Evolutionary conservation across 2,329 filamentous ascomycete genomes (phyloP).

Genomic region (Camillea tinctor): DNA sequence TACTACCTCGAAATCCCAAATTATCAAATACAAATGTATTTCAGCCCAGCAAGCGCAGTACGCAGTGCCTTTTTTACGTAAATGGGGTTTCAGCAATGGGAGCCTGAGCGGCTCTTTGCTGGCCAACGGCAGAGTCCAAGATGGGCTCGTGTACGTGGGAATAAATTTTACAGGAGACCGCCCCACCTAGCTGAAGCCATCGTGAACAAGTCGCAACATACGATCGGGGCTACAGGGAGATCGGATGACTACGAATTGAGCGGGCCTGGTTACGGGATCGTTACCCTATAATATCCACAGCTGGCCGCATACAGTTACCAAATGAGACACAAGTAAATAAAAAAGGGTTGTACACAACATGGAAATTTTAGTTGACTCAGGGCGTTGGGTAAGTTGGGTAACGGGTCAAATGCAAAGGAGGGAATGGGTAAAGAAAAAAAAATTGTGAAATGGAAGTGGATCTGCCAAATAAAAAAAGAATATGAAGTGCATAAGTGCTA

Average conservation of each 20-base stretch:
- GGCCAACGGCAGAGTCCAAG: neutral
- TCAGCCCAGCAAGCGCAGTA: too few relatives aligned
- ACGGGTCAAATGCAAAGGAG: too few relatives aligned
- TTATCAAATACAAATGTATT: too few relatives aligned
- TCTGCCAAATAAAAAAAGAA: too few relatives aligned
- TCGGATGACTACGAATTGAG: conserved; percentile 10
- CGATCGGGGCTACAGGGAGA: conserved; percentile 5
- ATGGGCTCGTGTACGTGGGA: conserved; percentile 1
- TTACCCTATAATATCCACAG: conserved; percentile 33
- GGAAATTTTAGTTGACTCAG: too few relatives aligned
- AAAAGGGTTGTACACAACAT: too few relatives aligned
- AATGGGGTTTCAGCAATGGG: neutral
- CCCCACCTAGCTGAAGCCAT: conserved; percentile 26
- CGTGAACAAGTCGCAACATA: conserved; percentile 22
- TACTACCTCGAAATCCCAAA: too few relatives aligned
- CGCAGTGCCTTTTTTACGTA: neutral
- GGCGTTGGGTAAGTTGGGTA: neutral
- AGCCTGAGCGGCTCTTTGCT: neutral
- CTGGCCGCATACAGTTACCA: conserved; percentile 13
- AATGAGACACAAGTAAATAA: conserved; percentile 14
- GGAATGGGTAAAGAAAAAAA: too few relatives aligned
- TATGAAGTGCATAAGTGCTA: too few relatives aligned
- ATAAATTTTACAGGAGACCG: conserved; percentile 9
- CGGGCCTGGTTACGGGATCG: conserved; percentile 26
- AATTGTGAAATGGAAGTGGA: too few relatives aligned